Evolutionary conservation across 345 rosid species (phyloP).

Genomic region (Aquilaria sinensis): DNA sequence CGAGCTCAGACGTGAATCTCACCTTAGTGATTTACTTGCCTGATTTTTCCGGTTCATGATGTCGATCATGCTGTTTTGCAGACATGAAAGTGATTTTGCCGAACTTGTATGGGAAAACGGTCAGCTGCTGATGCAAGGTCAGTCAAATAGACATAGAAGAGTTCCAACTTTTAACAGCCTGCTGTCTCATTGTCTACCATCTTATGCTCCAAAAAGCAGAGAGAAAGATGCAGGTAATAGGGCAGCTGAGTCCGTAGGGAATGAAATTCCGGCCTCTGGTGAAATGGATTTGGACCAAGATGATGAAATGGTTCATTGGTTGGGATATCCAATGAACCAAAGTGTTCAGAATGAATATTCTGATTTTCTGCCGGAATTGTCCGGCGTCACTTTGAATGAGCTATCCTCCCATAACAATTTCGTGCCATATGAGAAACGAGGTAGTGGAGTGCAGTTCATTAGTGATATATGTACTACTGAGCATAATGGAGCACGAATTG

Average conservation of each 20-base stretch:
- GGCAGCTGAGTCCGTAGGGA: slow-evolving; percentile 21
- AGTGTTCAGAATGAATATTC: slow-evolving; percentile 40
- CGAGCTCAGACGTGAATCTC: not conserved
- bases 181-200: slow-evolving; percentile 14
- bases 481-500: slow-evolving; percentile 17
- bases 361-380: slow-evolving; percentile 50
- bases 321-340: slow-evolving; percentile 43
- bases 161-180: slow-evolving; percentile 17
- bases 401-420: slow-evolving; percentile 31
- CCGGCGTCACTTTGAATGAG: slow-evolving; percentile 48
- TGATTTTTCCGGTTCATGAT: not conserved
- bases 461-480: slow-evolving; percentile 18
- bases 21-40: not conserved
- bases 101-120: slow-evolving; percentile 88
- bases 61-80: slow-evolving; percentile 19
- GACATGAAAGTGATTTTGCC: slow-evolving; percentile 53
- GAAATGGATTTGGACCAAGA: slow-evolving; percentile 52
- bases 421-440: slow-evolving; percentile 28
- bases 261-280: slow-evolving; percentile 45
- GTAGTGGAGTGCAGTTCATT: slow-evolving; percentile 18
- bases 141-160: slow-evolving; percentile 46
- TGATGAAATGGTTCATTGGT: slow-evolving; percentile 59
- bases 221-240: slow-evolving; percentile 30
- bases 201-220: slow-evolving; percentile 21
- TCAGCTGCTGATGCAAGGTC: slow-evolving; percentile 54